phyloP scores from a whole-genome alignment of 305 asterid genomes.

The Petunia hybrid region DNA sequence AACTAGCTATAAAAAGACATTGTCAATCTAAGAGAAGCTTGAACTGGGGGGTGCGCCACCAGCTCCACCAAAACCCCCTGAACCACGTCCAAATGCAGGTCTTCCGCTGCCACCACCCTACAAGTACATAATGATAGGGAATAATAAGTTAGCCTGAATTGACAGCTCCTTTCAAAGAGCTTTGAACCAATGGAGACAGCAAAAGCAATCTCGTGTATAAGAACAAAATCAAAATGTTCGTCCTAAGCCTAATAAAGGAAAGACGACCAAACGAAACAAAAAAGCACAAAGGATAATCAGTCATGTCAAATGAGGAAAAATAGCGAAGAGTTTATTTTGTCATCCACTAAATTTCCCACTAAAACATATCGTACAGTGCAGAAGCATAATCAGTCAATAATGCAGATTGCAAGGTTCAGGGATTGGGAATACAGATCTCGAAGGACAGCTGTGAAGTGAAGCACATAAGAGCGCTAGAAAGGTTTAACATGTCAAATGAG shows the following conservation, averaged over 20 bases:
- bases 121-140: slow-evolving; percentile 3
- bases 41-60: slow-evolving; percentile 89
- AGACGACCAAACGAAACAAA: neutral
- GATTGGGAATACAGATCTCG: neutral
- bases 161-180: neutral
- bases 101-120: slow-evolving; percentile 90
- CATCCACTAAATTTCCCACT: neutral
- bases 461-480: neutral
- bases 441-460: neutral
- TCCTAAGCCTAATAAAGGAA: neutral
- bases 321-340: too few relatives aligned
- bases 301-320: too few relatives aligned
- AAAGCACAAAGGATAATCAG: neutral
- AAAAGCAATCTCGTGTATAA: neutral
- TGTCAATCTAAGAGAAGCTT: slow-evolving; percentile 42
- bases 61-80: slow-evolving; percentile 85
- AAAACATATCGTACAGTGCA: neutral
- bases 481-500: neutral
- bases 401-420: neutral
- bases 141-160: neutral
- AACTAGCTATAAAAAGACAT: neutral
- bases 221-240: neutral
- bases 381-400: neutral
- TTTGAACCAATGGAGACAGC: neutral
- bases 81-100: slow-evolving; percentile 86